These are phyloP conservation scores for Nitzschia inconspicua DNA, from an alignment of 108 stramenopile genomes.

Conservation along the genomic window DNA sequence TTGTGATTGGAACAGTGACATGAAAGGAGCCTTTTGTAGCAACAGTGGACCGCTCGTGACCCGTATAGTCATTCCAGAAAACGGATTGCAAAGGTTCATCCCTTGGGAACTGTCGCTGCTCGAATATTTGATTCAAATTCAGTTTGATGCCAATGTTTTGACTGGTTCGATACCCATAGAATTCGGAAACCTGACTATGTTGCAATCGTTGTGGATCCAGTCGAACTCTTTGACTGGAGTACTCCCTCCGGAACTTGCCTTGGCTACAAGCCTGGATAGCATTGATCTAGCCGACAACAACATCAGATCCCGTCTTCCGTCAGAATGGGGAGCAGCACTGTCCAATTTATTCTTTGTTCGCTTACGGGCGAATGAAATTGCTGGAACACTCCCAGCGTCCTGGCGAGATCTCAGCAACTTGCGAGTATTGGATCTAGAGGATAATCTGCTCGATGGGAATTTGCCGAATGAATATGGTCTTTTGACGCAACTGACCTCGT, in stretches of 20 bases:
- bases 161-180: conserved; percentile 2
- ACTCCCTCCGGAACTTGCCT: conserved; percentile 4
- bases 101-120: conserved; percentile 14
- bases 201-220: conserved; percentile 2
- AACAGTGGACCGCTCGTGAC: background rate
- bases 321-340: conserved; percentile 11
- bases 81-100: background rate
- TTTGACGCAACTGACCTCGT: conserved; percentile 22
- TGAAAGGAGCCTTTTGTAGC: conserved; percentile 2
- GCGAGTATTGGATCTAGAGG: background rate
- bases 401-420: background rate
- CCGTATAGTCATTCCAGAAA: background rate
- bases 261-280: background rate
- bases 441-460: conserved; percentile 30
- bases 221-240: background rate
- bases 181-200: background rate
- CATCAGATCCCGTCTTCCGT: background rate
- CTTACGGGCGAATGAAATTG: background rate
- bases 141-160: conserved; percentile 9
- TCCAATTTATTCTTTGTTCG: conserved; percentile 1
- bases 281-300: conserved; percentile 2
- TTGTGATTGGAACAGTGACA: conserved; percentile 13
- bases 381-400: conserved; percentile 1
- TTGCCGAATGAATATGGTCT: conserved; percentile 43
- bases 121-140: background rate